Conservation (phyloP, 768 basidiomycete species). For the Gelatoporia subvermispora region DNA sequence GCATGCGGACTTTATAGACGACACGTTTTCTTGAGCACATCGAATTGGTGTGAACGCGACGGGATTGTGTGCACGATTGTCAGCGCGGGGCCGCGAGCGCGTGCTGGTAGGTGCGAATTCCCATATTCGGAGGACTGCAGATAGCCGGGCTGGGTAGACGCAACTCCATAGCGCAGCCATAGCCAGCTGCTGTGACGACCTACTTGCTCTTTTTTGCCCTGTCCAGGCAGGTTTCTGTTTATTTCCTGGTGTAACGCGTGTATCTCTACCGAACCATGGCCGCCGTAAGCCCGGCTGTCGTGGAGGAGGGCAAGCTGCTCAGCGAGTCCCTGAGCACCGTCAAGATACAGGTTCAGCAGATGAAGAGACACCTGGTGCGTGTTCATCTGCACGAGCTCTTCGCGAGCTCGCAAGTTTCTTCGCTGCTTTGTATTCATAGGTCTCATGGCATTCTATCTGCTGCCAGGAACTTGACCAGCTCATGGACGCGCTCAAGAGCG, state of each 20-base stretch:
- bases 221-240: too few species aligned
- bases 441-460: neutral
- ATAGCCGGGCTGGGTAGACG: too few species aligned
- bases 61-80: too few species aligned
- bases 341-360: conserved; percentile 89
- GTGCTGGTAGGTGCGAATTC: too few species aligned
- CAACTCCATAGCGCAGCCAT: too few species aligned
- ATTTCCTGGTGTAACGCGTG: neutral
- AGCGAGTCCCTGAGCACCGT: conserved; percentile 82
- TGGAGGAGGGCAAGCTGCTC: conserved; percentile 79
- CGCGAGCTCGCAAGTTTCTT: neutral
- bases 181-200: too few species aligned
- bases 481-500: conserved; percentile 98
- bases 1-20: too few species aligned
- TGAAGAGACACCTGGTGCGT: conserved; percentile 85
- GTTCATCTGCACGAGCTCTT: neutral
- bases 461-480: conserved; percentile 89
- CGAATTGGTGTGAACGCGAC: too few species aligned
- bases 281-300: conserved; percentile 23
- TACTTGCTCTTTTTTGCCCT: too few species aligned
- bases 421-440: neutral
- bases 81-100: too few species aligned
- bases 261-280: conserved; percentile 8
- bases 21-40: too few species aligned
- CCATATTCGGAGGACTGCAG: too few species aligned